phyloP scores from a whole-genome alignment of 2,329 filamentous ascomycete genomes.

The Colletotrichum sp. region DNA sequence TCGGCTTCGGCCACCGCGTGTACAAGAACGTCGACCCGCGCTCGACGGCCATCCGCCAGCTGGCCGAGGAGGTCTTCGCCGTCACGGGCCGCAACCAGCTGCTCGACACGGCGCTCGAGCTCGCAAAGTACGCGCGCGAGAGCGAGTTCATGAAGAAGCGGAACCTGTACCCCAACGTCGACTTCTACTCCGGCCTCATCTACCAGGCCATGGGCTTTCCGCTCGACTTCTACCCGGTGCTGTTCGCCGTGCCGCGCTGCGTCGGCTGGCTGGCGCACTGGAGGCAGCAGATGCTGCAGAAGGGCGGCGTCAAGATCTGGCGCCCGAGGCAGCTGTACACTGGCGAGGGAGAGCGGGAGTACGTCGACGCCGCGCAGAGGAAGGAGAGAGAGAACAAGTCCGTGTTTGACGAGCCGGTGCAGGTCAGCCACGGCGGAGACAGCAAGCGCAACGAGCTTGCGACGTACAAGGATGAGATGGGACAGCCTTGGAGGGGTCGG shows the following conservation, averaged over 20 bases:
- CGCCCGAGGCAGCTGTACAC: constrained; percentile 52
- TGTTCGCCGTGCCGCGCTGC: constrained; percentile 55
- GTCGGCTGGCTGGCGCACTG: constrained; percentile 57
- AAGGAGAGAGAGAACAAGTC: constrained; percentile 30
- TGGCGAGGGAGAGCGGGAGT: constrained; percentile 47
- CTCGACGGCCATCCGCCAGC: constrained; percentile 50
- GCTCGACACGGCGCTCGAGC: constrained; percentile 50
- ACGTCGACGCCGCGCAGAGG: constrained; percentile 41
- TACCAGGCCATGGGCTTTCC: constrained; percentile 59
- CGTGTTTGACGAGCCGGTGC: constrained; percentile 38
- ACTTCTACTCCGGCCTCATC: constrained; percentile 57
- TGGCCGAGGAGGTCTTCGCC: constrained; percentile 53
- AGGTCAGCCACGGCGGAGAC: constrained; percentile 43
- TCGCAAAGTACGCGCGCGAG: constrained; percentile 49
- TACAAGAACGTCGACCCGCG: constrained; percentile 60
- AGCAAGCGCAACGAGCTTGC: constrained; percentile 45
- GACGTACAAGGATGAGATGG: constrained; percentile 41
- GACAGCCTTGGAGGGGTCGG: constrained; percentile 23
- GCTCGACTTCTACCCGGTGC: constrained; percentile 55
- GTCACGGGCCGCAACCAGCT: constrained; percentile 56
- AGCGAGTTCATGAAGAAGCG: constrained; percentile 53
- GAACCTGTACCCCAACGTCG: constrained; percentile 55
- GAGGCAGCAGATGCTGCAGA: constrained; percentile 53
- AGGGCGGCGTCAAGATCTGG: constrained; percentile 54
- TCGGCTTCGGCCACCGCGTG: constrained; percentile 60